Evolutionary conservation across 768 basidiomycete species (phyloP), one percentile per base, ranked within the genome.

Genomic region (Jaapia argillacea): DNA sequence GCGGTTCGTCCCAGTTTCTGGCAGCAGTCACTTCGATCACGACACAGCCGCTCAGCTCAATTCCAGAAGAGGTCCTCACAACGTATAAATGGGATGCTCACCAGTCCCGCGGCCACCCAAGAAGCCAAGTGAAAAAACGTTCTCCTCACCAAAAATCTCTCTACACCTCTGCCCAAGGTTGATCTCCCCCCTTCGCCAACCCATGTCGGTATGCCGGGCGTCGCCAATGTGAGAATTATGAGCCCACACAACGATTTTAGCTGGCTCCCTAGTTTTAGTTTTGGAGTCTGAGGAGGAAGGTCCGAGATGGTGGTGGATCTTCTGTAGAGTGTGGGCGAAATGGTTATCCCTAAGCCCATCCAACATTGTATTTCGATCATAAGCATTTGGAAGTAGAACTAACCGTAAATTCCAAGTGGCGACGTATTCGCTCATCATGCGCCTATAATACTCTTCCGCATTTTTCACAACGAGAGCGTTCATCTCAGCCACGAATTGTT

Each of bases 221-320:
- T 60, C 59, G 22, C 59, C 57, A 21, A 57, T 50, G 41, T 60
- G 59, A 6, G 57, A 58, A 46, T 56, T 60, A 42, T 60, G 59
- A 7, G 57, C 58, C 58, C 56, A 60, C n/a, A 60, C 52, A 2
- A 60, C 50, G 12, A 55, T 45, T 43, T 54, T 55, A 5, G 52
- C 52, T n/a, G 44, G 44, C 10, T 23, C 41, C 7, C 35, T 31
- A n/a, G n/a, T n/a, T n/a, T n/a, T n/a, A n/a, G n/a, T n/a, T 27
- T 18, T 39, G 4, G 44, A 36, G 20, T 48, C 38, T 12, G 40
- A 45, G 7, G 37, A 42, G 4, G 42, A 36, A 7, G 36, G 41
- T 7, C 45, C 54, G 5, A 52, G 47, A 43, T 51, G 47, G 14
- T 40, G 46, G 23, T 48, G 48, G 18, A 52, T 41, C 24, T 51